Conservation (phyloP, 106 monocot species). For the Dendrobium huoshanense region DNA sequence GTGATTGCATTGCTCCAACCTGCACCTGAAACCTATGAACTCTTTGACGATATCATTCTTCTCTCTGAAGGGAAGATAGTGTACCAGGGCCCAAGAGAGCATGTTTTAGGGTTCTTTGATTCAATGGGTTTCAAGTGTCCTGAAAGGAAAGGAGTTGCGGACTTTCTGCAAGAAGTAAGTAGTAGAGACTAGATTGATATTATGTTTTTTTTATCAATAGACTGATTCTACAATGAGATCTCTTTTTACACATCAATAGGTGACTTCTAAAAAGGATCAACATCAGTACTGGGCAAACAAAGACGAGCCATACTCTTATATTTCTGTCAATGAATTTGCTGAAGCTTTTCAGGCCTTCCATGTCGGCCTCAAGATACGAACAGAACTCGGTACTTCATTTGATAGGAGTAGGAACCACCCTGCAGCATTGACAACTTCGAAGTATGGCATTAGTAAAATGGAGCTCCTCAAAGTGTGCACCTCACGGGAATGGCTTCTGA, state of each 20-base stretch:
- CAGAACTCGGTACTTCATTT: slow-evolving; percentile 28
- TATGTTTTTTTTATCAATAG: background rate
- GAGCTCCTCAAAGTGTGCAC: slow-evolving; percentile 35
- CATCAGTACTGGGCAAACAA: slow-evolving; percentile 35
- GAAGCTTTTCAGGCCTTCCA: slow-evolving; percentile 38
- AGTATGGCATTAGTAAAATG: slow-evolving; percentile 27
- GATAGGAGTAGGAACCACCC: slow-evolving; percentile 44
- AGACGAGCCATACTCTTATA: slow-evolving; percentile 36
- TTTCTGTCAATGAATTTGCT: slow-evolving; percentile 37
- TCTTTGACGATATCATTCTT: slow-evolving; percentile 55
- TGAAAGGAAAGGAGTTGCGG: slow-evolving; percentile 52
- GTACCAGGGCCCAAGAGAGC: slow-evolving; percentile 52
- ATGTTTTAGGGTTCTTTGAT: slow-evolving; percentile 48
- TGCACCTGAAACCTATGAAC: slow-evolving; percentile 51
- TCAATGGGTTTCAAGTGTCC: slow-evolving; percentile 47
- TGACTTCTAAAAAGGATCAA: slow-evolving; percentile 53
- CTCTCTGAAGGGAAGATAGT: slow-evolving; percentile 47
- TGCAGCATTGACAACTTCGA: slow-evolving; percentile 37
- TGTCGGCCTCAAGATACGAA: slow-evolving; percentile 18
- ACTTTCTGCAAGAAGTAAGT: slow-evolving; percentile 52
- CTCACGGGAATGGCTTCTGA: slow-evolving; percentile 34
- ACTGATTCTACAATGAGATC: background rate
- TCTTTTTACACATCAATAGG: slow-evolving; percentile 15
- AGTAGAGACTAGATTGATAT: background rate
- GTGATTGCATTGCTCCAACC: slow-evolving; percentile 46